phyloP scores from a whole-genome alignment of 371 early-diverging fungal species.

The Mortierella sp. region DNA sequence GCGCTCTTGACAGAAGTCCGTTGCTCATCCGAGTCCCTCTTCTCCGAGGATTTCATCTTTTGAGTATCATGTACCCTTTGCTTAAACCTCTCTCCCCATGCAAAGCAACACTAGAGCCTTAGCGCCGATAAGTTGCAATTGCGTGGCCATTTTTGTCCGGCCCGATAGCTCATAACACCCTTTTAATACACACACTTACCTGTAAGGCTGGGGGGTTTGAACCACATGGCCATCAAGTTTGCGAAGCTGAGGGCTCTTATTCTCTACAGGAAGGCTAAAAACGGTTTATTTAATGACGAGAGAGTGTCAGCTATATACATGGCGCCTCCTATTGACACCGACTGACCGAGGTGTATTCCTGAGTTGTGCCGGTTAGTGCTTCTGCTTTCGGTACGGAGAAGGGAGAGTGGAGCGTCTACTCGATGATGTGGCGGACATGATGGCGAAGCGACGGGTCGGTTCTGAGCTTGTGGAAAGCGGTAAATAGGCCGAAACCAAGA shows the following conservation, averaged over 20 bases:
- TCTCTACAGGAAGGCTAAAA: not conserved
- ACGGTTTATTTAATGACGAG: not conserved
- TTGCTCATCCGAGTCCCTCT: too few relatives aligned
- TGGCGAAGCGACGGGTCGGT: slow-evolving; percentile 30
- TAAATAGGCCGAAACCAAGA: slow-evolving; percentile 11
- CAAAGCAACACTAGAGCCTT: too few relatives aligned
- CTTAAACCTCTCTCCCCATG: too few relatives aligned
- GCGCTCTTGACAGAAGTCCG: too few relatives aligned
- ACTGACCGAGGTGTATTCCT: not conserved
- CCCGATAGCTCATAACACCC: too few relatives aligned
- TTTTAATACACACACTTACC: too few relatives aligned
- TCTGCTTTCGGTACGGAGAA: not conserved
- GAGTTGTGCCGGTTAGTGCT: not conserved
- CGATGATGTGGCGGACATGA: slow-evolving; percentile 23
- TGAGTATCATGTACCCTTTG: too few relatives aligned
- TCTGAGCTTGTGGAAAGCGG: slow-evolving; percentile 21
- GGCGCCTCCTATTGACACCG: not conserved
- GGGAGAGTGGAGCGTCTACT: not conserved
- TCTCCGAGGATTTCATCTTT: too few relatives aligned
- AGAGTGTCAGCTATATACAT: slow-evolving; percentile 5
- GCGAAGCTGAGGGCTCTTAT: not conserved
- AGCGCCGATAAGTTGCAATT: too few relatives aligned
- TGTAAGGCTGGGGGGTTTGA: not conserved
- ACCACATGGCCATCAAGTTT: not conserved
- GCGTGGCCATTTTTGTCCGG: too few relatives aligned